These are phyloP conservation scores for Rhizomucor miehei DNA, from an alignment of 371 early-diverging fungal species.

Conservation along the genomic window DNA sequence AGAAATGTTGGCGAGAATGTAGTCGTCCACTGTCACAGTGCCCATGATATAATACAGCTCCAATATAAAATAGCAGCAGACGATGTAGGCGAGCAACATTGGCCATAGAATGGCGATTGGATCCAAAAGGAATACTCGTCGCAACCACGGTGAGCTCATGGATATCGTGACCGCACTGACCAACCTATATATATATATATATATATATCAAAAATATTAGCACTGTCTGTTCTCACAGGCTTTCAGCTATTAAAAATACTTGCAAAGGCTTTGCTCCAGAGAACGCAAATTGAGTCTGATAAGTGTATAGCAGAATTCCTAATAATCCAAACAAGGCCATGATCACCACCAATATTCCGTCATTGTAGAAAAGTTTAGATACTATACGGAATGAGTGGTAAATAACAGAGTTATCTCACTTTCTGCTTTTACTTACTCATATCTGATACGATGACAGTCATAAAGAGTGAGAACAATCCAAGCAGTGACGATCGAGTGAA, in stretches of 20 bases:
- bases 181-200: no score
- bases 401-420: background rate
- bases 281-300: constrained; percentile 26
- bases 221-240: background rate
- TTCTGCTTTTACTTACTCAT: constrained; percentile 16
- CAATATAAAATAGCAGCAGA: constrained; percentile 32
- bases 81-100: constrained; percentile 22
- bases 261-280: constrained; percentile 33
- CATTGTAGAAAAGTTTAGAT: constrained; percentile 19
- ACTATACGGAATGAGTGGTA: constrained; percentile 15
- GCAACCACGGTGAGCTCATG: constrained; percentile 24
- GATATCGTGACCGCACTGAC: constrained; percentile 22
- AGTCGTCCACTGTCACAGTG: constrained; percentile 31
- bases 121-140: constrained; percentile 17
- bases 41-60: constrained; percentile 44
- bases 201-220: background rate
- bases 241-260: constrained; percentile 2
- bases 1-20: constrained; percentile 34
- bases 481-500: constrained; percentile 17
- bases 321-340: constrained; percentile 26
- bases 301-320: constrained; percentile 25
- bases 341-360: constrained; percentile 27
- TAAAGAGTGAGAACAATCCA: constrained; percentile 21
- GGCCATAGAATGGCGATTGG: constrained; percentile 32
- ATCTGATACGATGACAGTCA: constrained; percentile 27